Percentiles rank a stretch among this genome's conserved stretches.
These are phyloP conservation scores for Carex parvula DNA, from an alignment of 176 grass and related monocot genomes.

Conservation along the genomic window DNA sequence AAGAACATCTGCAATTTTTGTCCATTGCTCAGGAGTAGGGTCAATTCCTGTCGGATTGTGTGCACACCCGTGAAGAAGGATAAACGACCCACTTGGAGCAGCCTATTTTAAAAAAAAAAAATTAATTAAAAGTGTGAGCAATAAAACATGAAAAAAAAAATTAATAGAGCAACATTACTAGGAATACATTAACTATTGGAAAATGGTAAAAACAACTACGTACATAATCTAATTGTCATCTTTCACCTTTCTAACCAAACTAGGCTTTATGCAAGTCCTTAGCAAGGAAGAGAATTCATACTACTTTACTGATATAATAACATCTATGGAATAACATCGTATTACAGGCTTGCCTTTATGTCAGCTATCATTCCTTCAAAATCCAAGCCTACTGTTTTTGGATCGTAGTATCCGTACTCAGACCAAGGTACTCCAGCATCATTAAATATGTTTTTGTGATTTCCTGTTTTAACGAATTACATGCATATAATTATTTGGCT, in stretches of 20 bases:
- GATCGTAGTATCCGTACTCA: slow-evolving; percentile 94
- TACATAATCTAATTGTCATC: background rate
- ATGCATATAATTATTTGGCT: background rate
- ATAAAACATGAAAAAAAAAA: background rate
- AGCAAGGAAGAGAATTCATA: background rate
- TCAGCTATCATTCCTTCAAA: slow-evolving; percentile 96
- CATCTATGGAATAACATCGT: background rate
- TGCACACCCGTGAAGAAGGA: slow-evolving; percentile 89
- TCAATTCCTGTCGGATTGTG: slow-evolving; percentile 99
- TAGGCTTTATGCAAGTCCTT: background rate
- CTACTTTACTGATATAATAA: background rate
- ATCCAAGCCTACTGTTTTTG: slow-evolving; percentile 94
- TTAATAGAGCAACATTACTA: slow-evolving; percentile 1
- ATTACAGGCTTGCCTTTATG: slow-evolving; percentile 59
- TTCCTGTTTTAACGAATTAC: slow-evolving; percentile 45
- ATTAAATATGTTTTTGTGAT: slow-evolving; percentile 99
- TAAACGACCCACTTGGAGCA: slow-evolving; percentile 91
- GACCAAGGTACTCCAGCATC: slow-evolving; percentile 97
- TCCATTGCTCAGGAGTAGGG: slow-evolving; percentile 83
- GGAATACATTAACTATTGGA: background rate
- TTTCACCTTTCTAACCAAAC: background rate
- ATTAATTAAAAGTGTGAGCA: slow-evolving; percentile 18
- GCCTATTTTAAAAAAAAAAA: slow-evolving; percentile 46
- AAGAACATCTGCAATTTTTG: slow-evolving; percentile 79
- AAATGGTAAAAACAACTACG: background rate